Evolutionary conservation across 371 early-diverging fungal species (phyloP), one percentile per base, ranked within the genome.

Genomic region (Lichtheimia hyalospora): DNA sequence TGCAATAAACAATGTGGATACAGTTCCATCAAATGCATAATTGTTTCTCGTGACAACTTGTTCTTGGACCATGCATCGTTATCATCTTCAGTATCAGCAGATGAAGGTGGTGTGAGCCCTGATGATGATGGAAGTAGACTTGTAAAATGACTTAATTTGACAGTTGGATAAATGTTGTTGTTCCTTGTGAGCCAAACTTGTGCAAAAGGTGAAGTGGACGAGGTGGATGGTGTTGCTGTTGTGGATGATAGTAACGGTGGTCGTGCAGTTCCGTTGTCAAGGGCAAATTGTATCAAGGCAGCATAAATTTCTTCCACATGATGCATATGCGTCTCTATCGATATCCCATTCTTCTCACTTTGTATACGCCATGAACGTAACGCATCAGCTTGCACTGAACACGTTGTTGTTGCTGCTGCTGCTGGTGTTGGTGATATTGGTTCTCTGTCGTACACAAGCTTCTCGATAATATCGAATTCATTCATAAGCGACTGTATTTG

Each of bases 291-390:
- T 18, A 79, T 65, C 3, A 79, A 43, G 0, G 66, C 59, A 1
- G 67, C 66, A 49, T 75, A 79, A 43, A 75, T 71, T 48, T 75
- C 75, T 40, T 73, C 70, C 14, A 79, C 66, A 40, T 69, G 66
- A 24, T 64, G 64, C 63, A 71, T 67, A 52, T 75, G 65, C 1
- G 79, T 79, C 48, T 79, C 74, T 12, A 79, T 79, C 12, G 74
- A 69, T 6, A 79, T 40, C 21, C 63, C 62, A 3, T 57, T 52
- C 40, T 51, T 51, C 52, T 43, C 52, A 50, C 24, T 67, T 52
- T 21, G 71, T 64, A 75, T 72, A 70, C 2, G 53, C 57, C 50
- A 79, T 61, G n/a, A 25, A n/a, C 4, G 54, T 25, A 23, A 16
- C 14, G 54, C 59, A n/a, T 58, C 54, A 27, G 50, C 58, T 14